Evolutionary conservation across 2,329 filamentous ascomycete species (phyloP).

Genomic region (Venturia aucupariae): DNA sequence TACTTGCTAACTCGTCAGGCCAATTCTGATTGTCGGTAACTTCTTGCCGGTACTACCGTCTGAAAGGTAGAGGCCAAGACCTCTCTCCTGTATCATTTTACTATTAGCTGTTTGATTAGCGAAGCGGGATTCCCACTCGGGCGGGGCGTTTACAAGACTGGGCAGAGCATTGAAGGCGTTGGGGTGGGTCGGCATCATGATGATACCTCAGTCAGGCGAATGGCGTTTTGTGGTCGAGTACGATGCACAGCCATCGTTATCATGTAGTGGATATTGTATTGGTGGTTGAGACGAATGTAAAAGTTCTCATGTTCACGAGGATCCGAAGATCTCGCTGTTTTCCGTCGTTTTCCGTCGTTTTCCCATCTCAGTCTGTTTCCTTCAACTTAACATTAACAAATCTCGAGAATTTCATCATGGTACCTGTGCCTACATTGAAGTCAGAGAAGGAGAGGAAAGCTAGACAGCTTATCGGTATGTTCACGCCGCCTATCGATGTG

Average conservation of each 20-base stretch:
- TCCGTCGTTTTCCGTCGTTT: neutral
- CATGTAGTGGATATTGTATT: neutral
- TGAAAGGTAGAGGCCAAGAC: neutral
- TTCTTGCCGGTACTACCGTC: conserved; percentile 70
- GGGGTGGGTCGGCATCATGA: conserved; percentile 1
- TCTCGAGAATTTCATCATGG: conserved; percentile 19
- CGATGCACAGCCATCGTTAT: neutral
- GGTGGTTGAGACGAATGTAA: neutral
- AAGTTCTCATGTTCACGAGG: neutral
- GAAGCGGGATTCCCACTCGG: neutral
- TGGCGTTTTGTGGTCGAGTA: neutral
- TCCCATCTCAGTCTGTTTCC: neutral
- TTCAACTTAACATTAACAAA: neutral
- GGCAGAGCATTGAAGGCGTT: neutral
- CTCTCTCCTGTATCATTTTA: conserved; percentile 11
- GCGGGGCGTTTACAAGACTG: too few relatives aligned
- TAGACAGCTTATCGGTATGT: conserved; percentile 24
- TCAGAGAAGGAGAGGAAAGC: conserved; percentile 29
- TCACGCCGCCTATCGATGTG: neutral
- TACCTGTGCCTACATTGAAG: conserved; percentile 19
- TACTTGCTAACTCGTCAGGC: conserved; percentile 42
- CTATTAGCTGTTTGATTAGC: conserved; percentile 7
- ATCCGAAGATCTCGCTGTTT: neutral
- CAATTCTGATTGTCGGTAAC: conserved; percentile 93
- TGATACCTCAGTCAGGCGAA: neutral